Conservation (phyloP, 768 basidiomycete species). For the Lentinula lateritia region DNA sequence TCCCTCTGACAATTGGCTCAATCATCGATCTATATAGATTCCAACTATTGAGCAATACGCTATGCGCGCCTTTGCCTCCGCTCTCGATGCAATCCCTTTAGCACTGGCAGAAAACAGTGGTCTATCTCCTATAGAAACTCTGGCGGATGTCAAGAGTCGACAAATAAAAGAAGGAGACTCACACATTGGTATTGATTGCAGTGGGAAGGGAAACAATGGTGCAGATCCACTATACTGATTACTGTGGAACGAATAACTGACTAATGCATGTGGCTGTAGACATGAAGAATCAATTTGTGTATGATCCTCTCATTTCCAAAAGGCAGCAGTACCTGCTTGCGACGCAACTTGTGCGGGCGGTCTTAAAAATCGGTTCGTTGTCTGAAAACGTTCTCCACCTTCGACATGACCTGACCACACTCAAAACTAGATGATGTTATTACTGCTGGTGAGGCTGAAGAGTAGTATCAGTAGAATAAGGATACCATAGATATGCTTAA, state of each 20-base stretch:
- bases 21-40: conserved; percentile 45
- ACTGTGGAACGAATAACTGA: conserved; percentile 91
- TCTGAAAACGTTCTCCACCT: neutral
- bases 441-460: conserved; percentile 62
- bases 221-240: neutral
- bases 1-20: neutral
- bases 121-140: conserved; percentile 90
- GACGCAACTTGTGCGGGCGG: conserved; percentile 89
- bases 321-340: conserved; percentile 95
- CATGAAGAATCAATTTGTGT: conserved; percentile 97
- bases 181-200: conserved; percentile 89
- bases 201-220: conserved; percentile 84
- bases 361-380: conserved; percentile 70
- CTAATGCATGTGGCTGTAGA: conserved; percentile 84
- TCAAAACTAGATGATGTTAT: conserved; percentile 69
- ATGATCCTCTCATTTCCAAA: conserved; percentile 96
- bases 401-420: neutral
- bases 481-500: too few relatives aligned
- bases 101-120: conserved; percentile 98
- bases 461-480: conserved; percentile 27
- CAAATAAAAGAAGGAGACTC: conserved; percentile 87
- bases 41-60: conserved; percentile 98
- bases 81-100: conserved; percentile 90
- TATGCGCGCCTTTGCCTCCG: conserved; percentile 97
- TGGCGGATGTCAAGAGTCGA: conserved; percentile 92